phyloP scores from a whole-genome alignment of 106 monocot species.

The Alisma plantagoaquatica region DNA sequence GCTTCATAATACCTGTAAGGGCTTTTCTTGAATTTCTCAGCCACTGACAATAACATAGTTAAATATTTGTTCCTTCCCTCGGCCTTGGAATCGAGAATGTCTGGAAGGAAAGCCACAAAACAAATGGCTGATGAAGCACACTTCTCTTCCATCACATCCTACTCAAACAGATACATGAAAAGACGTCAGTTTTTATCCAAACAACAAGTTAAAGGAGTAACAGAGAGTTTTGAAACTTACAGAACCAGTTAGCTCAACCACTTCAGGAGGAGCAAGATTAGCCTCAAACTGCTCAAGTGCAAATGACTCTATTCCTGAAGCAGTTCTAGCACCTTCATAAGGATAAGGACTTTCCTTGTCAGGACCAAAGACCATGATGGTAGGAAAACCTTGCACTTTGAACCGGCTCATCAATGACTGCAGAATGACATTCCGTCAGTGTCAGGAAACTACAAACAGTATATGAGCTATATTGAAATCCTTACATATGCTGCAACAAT shows the following conservation, averaged over 20 bases:
- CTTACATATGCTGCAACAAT: too few species aligned
- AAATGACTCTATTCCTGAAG: conserved; percentile 85
- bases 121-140: conserved; percentile 94
- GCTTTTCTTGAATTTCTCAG: conserved; percentile 85
- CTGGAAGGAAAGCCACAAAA: conserved; percentile 93
- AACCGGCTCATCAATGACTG: conserved; percentile 99
- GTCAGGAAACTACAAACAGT: too few species aligned
- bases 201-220: background rate
- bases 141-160: conserved; percentile 91
- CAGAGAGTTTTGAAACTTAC: conserved; percentile 31
- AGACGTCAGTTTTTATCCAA: background rate
- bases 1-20: conserved; percentile 96
- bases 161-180: background rate
- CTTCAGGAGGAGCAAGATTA: conserved; percentile 69
- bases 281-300: conserved; percentile 78
- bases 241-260: conserved; percentile 65
- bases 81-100: conserved; percentile 95
- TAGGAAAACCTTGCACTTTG: conserved; percentile 98
- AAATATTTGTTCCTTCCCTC: conserved; percentile 96
- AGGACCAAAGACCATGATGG: conserved; percentile 87
- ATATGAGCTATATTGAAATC: too few species aligned
- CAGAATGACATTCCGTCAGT: too few species aligned
- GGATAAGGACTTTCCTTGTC: conserved; percentile 81
- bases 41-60: conserved; percentile 60
- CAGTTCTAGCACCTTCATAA: conserved; percentile 73